phyloP scores from a whole-genome alignment of 495 filamentous ascomycete genomes.

The Penicillium ucsense region DNA sequence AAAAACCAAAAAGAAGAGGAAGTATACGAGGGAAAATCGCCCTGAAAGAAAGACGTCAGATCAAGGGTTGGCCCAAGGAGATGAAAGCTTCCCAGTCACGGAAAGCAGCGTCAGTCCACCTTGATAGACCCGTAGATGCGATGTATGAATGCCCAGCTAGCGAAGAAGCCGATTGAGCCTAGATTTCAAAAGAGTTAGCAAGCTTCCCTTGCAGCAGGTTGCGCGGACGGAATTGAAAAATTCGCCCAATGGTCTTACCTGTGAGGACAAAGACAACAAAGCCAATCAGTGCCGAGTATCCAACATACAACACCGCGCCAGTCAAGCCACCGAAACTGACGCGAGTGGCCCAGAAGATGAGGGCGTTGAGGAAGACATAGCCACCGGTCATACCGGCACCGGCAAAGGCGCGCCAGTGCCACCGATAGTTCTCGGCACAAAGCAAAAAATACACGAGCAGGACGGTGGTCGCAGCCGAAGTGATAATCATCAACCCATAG shows the following conservation, averaged over 20 bases:
- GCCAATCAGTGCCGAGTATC: slow-evolving; percentile 81
- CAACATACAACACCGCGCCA: slow-evolving; percentile 82
- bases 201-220: slow-evolving; percentile 2
- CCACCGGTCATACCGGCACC: slow-evolving; percentile 77
- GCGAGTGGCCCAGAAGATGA: slow-evolving; percentile 81
- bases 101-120: slow-evolving; percentile 51
- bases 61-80: too few relatives aligned
- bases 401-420: slow-evolving; percentile 93
- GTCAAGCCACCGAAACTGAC: slow-evolving; percentile 76
- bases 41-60: too few relatives aligned
- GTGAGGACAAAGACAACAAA: slow-evolving; percentile 90
- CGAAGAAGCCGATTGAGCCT: slow-evolving; percentile 94
- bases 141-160: slow-evolving; percentile 85
- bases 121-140: slow-evolving; percentile 95
- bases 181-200: slow-evolving; percentile 7
- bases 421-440: slow-evolving; percentile 94
- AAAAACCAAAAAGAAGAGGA: too few relatives aligned
- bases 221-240: neutral
- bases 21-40: too few relatives aligned
- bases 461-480: slow-evolving; percentile 82
- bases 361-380: slow-evolving; percentile 82
- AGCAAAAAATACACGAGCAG: slow-evolving; percentile 91
- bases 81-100: neutral
- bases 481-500: slow-evolving; percentile 96
- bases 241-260: slow-evolving; percentile 38